A percentile compares a stretch with the other conserved stretches of the same genome.
These are phyloP conservation scores for Suhomyces wounanorum DNA, from an alignment of 1,139 yeast genomes.

Conservation along the genomic window DNA sequence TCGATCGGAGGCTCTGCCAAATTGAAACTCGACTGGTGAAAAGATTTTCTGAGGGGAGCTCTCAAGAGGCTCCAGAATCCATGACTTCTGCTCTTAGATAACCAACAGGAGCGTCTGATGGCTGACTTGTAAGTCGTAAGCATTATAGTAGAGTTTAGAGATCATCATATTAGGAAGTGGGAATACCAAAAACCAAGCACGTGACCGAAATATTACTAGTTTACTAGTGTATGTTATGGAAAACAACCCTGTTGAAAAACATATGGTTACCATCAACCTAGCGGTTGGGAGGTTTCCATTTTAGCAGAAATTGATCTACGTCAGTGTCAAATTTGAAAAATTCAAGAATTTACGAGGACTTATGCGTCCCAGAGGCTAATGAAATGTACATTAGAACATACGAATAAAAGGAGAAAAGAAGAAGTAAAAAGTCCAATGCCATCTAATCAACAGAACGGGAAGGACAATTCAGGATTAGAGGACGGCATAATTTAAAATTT, in stretches of 20 bases:
- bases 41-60: not conserved
- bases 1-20: slow-evolving; percentile 20
- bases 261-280: too few relatives aligned
- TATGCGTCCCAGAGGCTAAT: not conserved
- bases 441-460: slow-evolving; percentile 1
- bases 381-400: not conserved
- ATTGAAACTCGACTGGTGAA: not conserved
- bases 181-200: not conserved
- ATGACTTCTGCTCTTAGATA: not conserved
- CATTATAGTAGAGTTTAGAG: not conserved
- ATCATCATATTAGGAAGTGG: slow-evolving; percentile 3
- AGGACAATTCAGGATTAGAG: not conserved
- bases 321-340: too few relatives aligned
- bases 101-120: not conserved
- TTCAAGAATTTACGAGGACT: not conserved
- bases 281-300: too few relatives aligned
- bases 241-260: too few relatives aligned
- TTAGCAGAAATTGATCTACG: too few relatives aligned
- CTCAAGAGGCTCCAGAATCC: not conserved
- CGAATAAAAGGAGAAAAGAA: not conserved
- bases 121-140: not conserved
- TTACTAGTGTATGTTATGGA: too few relatives aligned
- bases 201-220: too few relatives aligned
- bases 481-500: not conserved
- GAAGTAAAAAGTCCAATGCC: slow-evolving; percentile 1